Conservation (phyloP, 225 moss, liverwort and hornwort genomes). For the Bryum argenteum region DNA sequence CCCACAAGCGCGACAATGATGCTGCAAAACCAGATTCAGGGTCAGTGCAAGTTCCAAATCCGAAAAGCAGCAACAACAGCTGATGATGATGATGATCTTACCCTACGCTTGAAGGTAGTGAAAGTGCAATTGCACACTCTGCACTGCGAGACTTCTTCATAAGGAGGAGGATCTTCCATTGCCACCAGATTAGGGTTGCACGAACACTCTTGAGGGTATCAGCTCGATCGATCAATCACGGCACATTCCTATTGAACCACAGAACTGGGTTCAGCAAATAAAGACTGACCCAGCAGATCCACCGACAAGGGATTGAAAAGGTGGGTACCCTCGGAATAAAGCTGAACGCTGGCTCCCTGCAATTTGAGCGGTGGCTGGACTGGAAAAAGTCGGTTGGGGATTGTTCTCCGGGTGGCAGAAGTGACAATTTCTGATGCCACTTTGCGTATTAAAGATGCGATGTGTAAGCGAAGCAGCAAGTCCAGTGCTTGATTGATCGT, state of each 20-base stretch:
- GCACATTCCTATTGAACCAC: conserved; percentile 24
- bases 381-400: background rate
- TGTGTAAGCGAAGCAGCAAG: background rate
- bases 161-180: conserved; percentile 85
- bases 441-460: background rate
- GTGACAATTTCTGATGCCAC: background rate
- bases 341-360: background rate
- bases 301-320: background rate
- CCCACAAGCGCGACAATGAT: conserved; percentile 96
- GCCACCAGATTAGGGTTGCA: conserved; percentile 45
- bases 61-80: conserved; percentile 10
- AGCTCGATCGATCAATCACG: background rate
- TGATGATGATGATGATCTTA: conserved; percentile 29
- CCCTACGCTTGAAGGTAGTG: conserved; percentile 95
- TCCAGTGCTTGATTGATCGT: background rate
- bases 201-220: background rate
- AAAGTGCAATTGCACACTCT: conserved; percentile 76
- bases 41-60: conserved; percentile 15
- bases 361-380: no score
- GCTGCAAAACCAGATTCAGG: conserved; percentile 50
- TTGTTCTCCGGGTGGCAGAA: conserved; percentile 20
- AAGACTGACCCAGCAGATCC: background rate
- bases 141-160: conserved; percentile 79
- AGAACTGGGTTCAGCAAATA: conserved; percentile 6
- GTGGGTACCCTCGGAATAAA: background rate